Evolutionary conservation across 2,329 filamentous ascomycete genomes (phyloP), one percentile per base, ranked within the genome.

Genomic region (Aureobasidium sp.): DNA sequence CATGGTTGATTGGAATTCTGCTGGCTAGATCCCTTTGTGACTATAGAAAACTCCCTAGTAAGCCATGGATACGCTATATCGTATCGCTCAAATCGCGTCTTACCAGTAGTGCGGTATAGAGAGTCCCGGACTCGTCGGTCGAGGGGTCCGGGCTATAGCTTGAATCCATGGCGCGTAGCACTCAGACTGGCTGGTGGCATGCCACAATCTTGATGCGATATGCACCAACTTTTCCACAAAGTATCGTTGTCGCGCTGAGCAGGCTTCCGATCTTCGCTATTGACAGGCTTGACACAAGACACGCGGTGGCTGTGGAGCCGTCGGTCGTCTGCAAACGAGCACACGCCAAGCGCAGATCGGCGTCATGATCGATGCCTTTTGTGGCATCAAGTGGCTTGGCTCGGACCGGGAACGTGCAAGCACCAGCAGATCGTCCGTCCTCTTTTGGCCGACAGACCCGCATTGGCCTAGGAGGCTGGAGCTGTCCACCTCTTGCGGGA

Each of bases 1-100:
- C 79, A 69, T 78, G 86, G 67, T 88, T 86, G 67, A 88, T 80
- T 3, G 85, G 85, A 7, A 87, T 76, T 60, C 78, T 76, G 11
- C 82, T 73, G 27, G 80, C 78, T 44, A 86, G 74, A 75, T 88
- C 85, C 71, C 85, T 76, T 71, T 86, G 82, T 48, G 83, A 83
- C 85, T 85, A 66, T 41, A 48, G 27, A 14, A 64, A 61, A 36
- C 21, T 59, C 13, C 45, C 44, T 32, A 48, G 34, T 48, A 61
- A 55, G 49, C 50, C 32, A 55, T 34, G 41, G 14, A 21, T 47
- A n/a, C 53, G 27, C 61, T 30, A 25, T n/a, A 37, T 16, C 27
- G 41, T 25, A 8, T 36, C 47, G 44, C 36, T 59, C 14, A 29
- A 27, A 21, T 16, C n/a, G 25, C 30, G 59, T n/a, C 66, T 51